Evolutionary conservation across 1,284 basidiomycete genomes (phyloP), one percentile per base, ranked within the genome.

Genomic region (Cryptococcus wingfieldii): DNA sequence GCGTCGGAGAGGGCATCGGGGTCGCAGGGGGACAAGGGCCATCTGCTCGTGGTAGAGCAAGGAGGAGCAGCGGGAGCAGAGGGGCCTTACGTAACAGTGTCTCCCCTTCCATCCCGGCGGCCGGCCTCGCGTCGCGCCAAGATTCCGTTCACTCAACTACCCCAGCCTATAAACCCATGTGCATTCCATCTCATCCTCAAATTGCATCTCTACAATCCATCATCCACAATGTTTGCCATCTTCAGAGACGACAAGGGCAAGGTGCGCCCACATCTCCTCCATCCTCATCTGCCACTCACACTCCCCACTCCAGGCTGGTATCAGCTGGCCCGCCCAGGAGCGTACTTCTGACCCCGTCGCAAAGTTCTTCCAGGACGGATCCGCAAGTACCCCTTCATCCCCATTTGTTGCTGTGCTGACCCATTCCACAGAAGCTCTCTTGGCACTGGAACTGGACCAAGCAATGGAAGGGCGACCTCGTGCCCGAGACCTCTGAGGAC

Each of bases 371-470:
- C 58, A 65, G 37, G 60, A 61, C 2, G 66, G 62, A 14, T 74
- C 71, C 1, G 72, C 71, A 43, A 53, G 71, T 58, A 18, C 3
- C 14, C 16, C 38, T 39, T 47, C 38, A 47, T 28, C 19, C 8
- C 44, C 14, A 27, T n/a, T 18, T 42, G 7, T 37, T 16, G n/a
- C 43, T 38, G 2, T 18, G 42, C 38, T 41, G 34, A 57, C 16
- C 14, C n/a, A 16, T 47, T 14, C 42, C 25, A 16, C 43, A 71
- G 69, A 65, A 60, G 41, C 58, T 75, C 16, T 58, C 63, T 16
- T 75, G 73, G 73, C 73, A 75, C 54, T 75, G 67, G 60, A 75
- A 75, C 56, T 75, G 73, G 73, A 72, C 69, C 64, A 75, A 75
- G 61, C 70, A 74, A 51, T 74, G 66, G 64, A 55, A 65, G 43